These are phyloP conservation scores for Boletales sp. DNA, from an alignment of 768 basidiomycete genomes.

Conservation along the genomic window DNA sequence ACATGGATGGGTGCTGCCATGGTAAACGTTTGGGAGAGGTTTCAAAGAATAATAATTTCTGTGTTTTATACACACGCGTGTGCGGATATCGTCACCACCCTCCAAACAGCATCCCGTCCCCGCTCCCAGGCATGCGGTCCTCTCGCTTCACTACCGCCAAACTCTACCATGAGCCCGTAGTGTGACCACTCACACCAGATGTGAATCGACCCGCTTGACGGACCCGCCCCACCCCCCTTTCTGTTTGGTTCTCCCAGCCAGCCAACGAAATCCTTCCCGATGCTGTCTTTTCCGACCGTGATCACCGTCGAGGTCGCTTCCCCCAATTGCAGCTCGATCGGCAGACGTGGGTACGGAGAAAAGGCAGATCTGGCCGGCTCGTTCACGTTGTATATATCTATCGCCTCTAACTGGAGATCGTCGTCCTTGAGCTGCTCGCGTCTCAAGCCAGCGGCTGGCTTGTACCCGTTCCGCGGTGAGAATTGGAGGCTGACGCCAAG, in stretches of 20 bases:
- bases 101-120: slow-evolving; percentile 81
- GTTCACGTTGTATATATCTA: slow-evolving; percentile 80
- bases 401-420: slow-evolving; percentile 56
- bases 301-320: slow-evolving; percentile 39
- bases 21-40: slow-evolving; percentile 4
- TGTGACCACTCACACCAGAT: slow-evolving; percentile 93
- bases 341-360: slow-evolving; percentile 52
- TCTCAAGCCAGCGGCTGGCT: slow-evolving; percentile 44
- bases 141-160: slow-evolving; percentile 71
- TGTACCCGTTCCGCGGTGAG: slow-evolving; percentile 61
- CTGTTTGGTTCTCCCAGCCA: slow-evolving; percentile 81
- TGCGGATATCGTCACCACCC: slow-evolving; percentile 62
- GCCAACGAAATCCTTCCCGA: slow-evolving; percentile 75
- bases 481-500: slow-evolving; percentile 84
- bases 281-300: slow-evolving; percentile 45
- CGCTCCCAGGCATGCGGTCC: slow-evolving; percentile 87
- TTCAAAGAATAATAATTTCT: too few species aligned
- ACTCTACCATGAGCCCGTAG: slow-evolving; percentile 82
- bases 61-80: too few species aligned
- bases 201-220: slow-evolving; percentile 78
- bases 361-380: slow-evolving; percentile 42
- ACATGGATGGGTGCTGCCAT: slow-evolving; percentile 69
- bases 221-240: slow-evolving; percentile 88
- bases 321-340: slow-evolving; percentile 45
- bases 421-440: slow-evolving; percentile 48